Percentiles rank a stretch among this genome's conserved stretches.
Conservation (phyloP, 2,329 filamentous ascomycete genomes). For the Purpureocillium takamizusanense region DNA sequence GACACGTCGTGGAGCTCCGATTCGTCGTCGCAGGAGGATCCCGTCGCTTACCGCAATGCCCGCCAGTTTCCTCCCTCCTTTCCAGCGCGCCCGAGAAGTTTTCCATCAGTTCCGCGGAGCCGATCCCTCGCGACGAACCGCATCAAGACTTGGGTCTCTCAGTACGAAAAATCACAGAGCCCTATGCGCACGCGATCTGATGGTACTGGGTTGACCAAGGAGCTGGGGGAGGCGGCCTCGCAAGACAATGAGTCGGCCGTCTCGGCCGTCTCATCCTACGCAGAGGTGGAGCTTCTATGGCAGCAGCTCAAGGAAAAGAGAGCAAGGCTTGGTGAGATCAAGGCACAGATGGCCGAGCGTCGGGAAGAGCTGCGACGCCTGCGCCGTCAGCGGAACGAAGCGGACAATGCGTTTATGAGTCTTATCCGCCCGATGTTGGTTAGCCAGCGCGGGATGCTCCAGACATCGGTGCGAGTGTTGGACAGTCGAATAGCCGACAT, state of each 20-base stretch:
- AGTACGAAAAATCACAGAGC: constrained; percentile 18
- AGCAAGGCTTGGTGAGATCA: constrained; percentile 17
- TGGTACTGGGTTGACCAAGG: constrained; percentile 3
- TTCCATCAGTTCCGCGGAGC: constrained; percentile 11
- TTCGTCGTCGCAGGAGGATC: constrained; percentile 17
- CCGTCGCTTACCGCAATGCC: constrained; percentile 18
- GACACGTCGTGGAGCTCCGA: constrained; percentile 12
- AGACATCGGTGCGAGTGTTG: constrained; percentile 14
- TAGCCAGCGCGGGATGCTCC: constrained; percentile 11
- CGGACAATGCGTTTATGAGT: constrained; percentile 31
- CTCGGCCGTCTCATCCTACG: constrained; percentile 15
- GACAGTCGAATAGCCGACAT: constrained; percentile 22
- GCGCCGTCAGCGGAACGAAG: constrained; percentile 22
- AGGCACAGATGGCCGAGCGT: constrained; percentile 20
- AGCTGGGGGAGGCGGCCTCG: constrained; percentile 6
- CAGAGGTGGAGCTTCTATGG: constrained; percentile 25
- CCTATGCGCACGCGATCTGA: constrained; percentile 10
- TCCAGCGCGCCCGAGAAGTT: constrained; percentile 14
- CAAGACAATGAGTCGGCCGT: constrained; percentile 7
- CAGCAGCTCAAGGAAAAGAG: constrained; percentile 24
- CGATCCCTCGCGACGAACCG: constrained; percentile 20
- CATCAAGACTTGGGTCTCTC: constrained; percentile 24
- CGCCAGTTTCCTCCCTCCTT: constrained; percentile 22
- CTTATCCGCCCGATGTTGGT: constrained; percentile 26
- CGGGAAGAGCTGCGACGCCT: constrained; percentile 21